Base-by-base conservation (phyloP, 768 basidiomycete species). In the Butyriboletus loyo region DNA sequence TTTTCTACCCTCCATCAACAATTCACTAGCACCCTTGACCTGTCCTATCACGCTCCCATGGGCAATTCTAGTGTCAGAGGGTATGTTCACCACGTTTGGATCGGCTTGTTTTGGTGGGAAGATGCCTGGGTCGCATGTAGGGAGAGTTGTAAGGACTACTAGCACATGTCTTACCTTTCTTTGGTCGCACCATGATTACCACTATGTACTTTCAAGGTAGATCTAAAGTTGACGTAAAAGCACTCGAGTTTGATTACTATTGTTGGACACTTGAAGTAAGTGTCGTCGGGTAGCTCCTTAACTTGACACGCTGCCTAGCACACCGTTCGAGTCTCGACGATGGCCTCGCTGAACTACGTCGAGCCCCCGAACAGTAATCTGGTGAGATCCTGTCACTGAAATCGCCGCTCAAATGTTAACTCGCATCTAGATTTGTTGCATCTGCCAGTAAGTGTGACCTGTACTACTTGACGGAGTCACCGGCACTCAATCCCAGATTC, bases 331-430 rank as follows among this genome's bases (percentile, higher is more conserved):
- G n/a, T n/a, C 41, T 40, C 36, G 13, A 66, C 35, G 24, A 67
- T 67, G 66, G 46, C 66, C 52, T 66, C 58, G 45, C 34, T 68
- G 45, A 83, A 73, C 67, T 91, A 89, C 62, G 72, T 83, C 24
- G 83, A 78, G 35, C 63, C 73, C 22, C 78, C 83, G 13, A 89
- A 89, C 68, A 73, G 74, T 43, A 91, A 90, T 60, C 72, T 91
- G 48, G 87, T 86, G 52, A 49, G 84, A 68, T 22, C 43, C 11
- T 32, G 13, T 19, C 34, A n/a, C 46, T 28, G 11, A 14, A 7
- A 28, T 22, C 9, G 2, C 27, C 13, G 5, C 24, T 19, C 44
- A 19, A 27, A 46, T 49, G 35, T n/a, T 55, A 37, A 50, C 41
- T 46, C 35, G 11, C 25, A n/a, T 45, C 35, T 57, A 88, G 88